Conservation (phyloP, 768 basidiomycete genomes). For the Gloeopeniophorella convolvens region DNA sequence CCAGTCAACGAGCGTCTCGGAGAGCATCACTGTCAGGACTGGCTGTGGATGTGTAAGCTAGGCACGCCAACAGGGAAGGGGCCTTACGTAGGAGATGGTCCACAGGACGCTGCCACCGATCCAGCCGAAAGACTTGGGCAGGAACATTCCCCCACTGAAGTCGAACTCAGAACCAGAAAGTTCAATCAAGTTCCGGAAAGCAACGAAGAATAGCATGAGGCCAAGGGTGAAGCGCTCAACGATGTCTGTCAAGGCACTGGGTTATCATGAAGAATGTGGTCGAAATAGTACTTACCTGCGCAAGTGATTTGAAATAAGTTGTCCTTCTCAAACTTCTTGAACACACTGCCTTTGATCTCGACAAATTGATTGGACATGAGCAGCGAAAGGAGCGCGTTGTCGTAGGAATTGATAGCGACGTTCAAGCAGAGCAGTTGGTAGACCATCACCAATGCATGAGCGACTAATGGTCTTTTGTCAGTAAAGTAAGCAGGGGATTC, state of each 20-base stretch:
- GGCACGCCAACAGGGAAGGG: neutral
- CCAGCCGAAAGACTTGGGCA: conserved; percentile 84
- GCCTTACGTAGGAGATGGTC: conserved; percentile 82
- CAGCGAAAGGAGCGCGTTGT: conserved; percentile 88
- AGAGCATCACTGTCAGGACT: conserved; percentile 81
- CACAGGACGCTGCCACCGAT: conserved; percentile 71
- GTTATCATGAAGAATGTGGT: neutral
- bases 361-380: conserved; percentile 98
- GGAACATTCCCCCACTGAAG: conserved; percentile 58
- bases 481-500: neutral
- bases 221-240: conserved; percentile 93
- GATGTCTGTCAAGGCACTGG: conserved; percentile 55
- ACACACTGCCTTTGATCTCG: conserved; percentile 98
- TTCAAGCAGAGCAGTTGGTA: conserved; percentile 94
- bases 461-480: conserved; percentile 44
- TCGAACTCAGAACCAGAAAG: conserved; percentile 86
- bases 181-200: conserved; percentile 92
- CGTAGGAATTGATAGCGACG: conserved; percentile 97
- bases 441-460: conserved; percentile 90
- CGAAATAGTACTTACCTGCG: conserved; percentile 56
- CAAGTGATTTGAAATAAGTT: conserved; percentile 98
- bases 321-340: conserved; percentile 99
- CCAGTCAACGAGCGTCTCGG: conserved; percentile 97
- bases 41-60: conserved; percentile 46
- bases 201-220: conserved; percentile 87